Percentiles rank a stretch among this genome's conserved stretches.
phyloP scores from a whole-genome alignment of 2,329 filamentous ascomycete species.

The Penicillium nordicum region DNA sequence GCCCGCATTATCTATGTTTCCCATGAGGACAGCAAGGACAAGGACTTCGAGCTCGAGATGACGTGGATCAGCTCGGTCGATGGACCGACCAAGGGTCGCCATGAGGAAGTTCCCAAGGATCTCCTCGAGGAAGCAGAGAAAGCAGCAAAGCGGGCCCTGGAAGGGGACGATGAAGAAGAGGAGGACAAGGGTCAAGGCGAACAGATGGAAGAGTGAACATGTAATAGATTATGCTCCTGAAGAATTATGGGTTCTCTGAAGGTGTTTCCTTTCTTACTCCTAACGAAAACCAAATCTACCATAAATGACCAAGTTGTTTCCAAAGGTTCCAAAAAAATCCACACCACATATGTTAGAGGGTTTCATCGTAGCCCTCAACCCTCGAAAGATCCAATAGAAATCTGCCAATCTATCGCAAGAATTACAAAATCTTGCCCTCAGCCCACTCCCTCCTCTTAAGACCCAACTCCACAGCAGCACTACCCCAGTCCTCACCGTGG shows the following conservation, averaged over 20 bases:
- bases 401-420: background rate
- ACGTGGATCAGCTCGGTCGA: slow-evolving; percentile 87
- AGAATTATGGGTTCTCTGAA: slow-evolving; percentile 16
- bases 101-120: slow-evolving; percentile 89
- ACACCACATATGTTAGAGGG: background rate
- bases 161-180: slow-evolving; percentile 78
- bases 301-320: background rate
- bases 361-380: background rate
- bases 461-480: slow-evolving; percentile 89
- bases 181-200: slow-evolving; percentile 66
- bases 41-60: slow-evolving; percentile 99
- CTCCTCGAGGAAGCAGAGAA: slow-evolving; percentile 87
- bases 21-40: slow-evolving; percentile 99
- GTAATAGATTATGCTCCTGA: slow-evolving; percentile 20
- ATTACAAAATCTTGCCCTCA: slow-evolving; percentile 58
- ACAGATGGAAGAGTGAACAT: slow-evolving; percentile 81
- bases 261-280: background rate
- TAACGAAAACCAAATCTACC: background rate
- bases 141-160: slow-evolving; percentile 84
- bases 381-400: background rate
- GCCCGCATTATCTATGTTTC: slow-evolving; percentile 95
- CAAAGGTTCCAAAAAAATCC: background rate
- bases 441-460: slow-evolving; percentile 83
- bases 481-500: slow-evolving; percentile 95
- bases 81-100: slow-evolving; percentile 86